Base-by-base conservation (phyloP, 2,329 filamentous ascomycete genomes). In the Trichoderma sp. region DNA sequence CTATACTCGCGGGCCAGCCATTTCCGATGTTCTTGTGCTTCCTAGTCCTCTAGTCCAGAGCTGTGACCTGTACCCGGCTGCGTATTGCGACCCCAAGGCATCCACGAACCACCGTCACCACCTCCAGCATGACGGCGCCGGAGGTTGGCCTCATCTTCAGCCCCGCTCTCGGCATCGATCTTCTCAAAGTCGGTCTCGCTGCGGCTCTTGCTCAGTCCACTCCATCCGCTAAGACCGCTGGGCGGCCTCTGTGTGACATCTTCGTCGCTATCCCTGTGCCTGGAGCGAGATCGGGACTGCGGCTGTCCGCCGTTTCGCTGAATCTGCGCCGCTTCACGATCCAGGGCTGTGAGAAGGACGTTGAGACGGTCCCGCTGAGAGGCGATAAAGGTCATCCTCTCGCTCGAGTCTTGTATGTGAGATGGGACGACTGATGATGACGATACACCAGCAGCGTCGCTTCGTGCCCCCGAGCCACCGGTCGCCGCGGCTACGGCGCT, bases 121-220 rank as follows among this genome's bases (percentile, higher is more conserved):
- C 78, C 77, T 24, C 77, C 73, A 27, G 79, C 77, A 31, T 83
- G 77, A 68, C 82, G 83, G 77, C 81, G 81, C 73, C 83, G 81
- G 31, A 85, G 80, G 21, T 79, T 80, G 11, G 79, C 86, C 38
- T 86, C 87, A 63, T 90, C 89, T 80, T 90, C 91, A 31, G 86
- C 86, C 11, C 88, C 89, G 80, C 91, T 93, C 81, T 95, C 93
- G 41, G 92, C 91, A 77, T 97, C 93, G 79, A 97, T 94, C 82
- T 94, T 94, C 81, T 97, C 95, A 81, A 98, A 98, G 79, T 97
- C 96, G 24, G 90, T 91, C 82, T 98, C 95, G 83, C 94, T 97
- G 78, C 92, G 91, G 81, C 94, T 96, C 85, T 96, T 96, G 80
- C 91, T 93, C 80, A 97, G 85, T 3, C 87, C 91, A 77, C 88